These are phyloP conservation scores for Musa troglodytarum DNA, from an alignment of 176 grass and related monocot species.

Conservation along the genomic window DNA sequence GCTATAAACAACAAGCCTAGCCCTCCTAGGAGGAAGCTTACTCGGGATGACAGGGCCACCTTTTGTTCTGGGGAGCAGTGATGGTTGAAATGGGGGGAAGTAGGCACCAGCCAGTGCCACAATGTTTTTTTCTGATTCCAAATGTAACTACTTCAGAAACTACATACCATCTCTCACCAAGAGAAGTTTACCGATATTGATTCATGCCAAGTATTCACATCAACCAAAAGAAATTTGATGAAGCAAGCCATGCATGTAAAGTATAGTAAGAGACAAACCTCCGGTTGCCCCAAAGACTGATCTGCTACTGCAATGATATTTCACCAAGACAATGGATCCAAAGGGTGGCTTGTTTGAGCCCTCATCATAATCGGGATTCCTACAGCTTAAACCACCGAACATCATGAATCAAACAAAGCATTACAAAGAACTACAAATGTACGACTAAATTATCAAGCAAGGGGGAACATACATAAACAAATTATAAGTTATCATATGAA, in stretches of 20 bases:
- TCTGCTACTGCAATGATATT: conserved; percentile 95
- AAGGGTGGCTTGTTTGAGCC: conserved; percentile 86
- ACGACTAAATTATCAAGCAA: neutral
- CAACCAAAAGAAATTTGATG: neutral
- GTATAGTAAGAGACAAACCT: conserved; percentile 34
- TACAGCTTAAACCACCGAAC: conserved; percentile 27
- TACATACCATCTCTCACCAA: conserved; percentile 86
- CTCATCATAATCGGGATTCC: conserved; percentile 93
- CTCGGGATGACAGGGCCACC: conserved; percentile 76
- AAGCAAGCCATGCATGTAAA: neutral
- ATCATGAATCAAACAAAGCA: conserved; percentile 18
- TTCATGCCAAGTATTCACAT: neutral
- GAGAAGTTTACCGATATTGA: neutral
- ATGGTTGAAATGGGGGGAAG: conserved; percentile 94
- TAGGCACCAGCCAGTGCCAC: conserved; percentile 99
- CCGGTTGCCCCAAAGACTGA: conserved; percentile 84
- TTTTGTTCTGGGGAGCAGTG: conserved; percentile 95
- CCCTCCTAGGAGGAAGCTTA: conserved; percentile 83
- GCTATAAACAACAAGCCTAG: conserved; percentile 83
- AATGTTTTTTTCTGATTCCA: conserved; percentile 91
- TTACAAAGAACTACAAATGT: neutral
- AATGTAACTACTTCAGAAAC: conserved; percentile 84
- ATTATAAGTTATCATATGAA: neutral
- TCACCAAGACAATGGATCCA: conserved; percentile 95
- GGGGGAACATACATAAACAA: neutral